Conservation (phyloP, 1,139 yeast genomes). For the Blastobotrys malaysiensis region DNA sequence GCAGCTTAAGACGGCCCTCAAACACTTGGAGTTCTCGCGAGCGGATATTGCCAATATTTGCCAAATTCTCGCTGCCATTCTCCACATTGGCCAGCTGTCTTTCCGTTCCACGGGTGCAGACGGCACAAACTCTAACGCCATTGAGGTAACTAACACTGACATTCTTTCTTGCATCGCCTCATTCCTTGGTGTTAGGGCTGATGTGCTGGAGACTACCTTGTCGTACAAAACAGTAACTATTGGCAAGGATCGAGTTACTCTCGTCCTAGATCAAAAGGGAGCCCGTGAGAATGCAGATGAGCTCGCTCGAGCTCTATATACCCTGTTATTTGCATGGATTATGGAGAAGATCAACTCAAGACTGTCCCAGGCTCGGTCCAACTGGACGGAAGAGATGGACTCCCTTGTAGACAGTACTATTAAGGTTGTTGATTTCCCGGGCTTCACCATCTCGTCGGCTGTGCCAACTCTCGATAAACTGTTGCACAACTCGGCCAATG, state of each 20-base stretch:
- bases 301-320: conserved; percentile 38
- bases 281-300: conserved; percentile 41
- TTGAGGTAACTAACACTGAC: conserved; percentile 36
- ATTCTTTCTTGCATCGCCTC: conserved; percentile 35
- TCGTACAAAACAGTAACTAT: conserved; percentile 37
- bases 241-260: conserved; percentile 38
- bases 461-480: conserved; percentile 37
- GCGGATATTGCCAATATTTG: conserved; percentile 41
- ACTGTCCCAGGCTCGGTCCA: conserved; percentile 30
- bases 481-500: conserved; percentile 40
- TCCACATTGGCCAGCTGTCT: conserved; percentile 39
- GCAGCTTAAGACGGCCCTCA: conserved; percentile 35
- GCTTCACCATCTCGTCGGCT: conserved; percentile 34
- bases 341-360: conserved; percentile 36
- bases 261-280: conserved; percentile 38
- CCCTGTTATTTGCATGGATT: conserved; percentile 38
- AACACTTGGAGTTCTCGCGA: conserved; percentile 35
- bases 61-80: conserved; percentile 40
- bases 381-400: conserved; percentile 22
- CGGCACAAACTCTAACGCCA: conserved; percentile 35
- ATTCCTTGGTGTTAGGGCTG: conserved; percentile 38
- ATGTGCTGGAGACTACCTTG: conserved; percentile 35
- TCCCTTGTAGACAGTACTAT: conserved; percentile 36
- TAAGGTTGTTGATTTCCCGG: conserved; percentile 39
- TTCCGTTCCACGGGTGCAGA: conserved; percentile 33